Evolutionary conservation across 2,329 filamentous ascomycete species (phyloP).

Genomic region (Scopulariopsis brevicaulis): DNA sequence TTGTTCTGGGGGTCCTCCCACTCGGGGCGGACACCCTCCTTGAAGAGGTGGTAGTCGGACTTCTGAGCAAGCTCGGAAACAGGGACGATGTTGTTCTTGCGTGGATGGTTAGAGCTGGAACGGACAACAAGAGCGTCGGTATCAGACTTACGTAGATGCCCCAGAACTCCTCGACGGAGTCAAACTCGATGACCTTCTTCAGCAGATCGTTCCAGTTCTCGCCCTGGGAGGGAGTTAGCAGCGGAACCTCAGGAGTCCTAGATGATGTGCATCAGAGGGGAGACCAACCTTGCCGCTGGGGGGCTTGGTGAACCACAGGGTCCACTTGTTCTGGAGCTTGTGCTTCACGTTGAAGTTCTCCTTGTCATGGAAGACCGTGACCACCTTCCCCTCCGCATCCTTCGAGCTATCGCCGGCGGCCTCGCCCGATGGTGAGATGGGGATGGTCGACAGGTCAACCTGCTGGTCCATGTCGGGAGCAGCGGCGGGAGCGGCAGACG

Average conservation of each 20-base stretch:
- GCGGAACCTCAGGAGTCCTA: not conserved
- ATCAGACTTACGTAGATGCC: slow-evolving; percentile 77
- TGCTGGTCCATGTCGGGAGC: slow-evolving; percentile 32
- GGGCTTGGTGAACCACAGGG: slow-evolving; percentile 98
- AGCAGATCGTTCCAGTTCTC: slow-evolving; percentile 98
- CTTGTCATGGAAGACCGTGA: slow-evolving; percentile 96
- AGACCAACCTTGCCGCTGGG: slow-evolving; percentile 76
- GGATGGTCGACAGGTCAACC: slow-evolving; percentile 58
- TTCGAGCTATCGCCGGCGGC: slow-evolving; percentile 33
- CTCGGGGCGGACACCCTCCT: slow-evolving; percentile 89
- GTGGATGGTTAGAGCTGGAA: not conserved
- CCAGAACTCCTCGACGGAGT: slow-evolving; percentile 99
- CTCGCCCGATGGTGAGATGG: slow-evolving; percentile 51
- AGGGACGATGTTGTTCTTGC: slow-evolving; percentile 93
- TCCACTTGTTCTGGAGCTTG: slow-evolving; percentile 95
- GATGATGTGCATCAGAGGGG: not conserved
- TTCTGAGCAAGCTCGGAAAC: slow-evolving; percentile 94
- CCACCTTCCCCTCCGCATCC: slow-evolving; percentile 43
- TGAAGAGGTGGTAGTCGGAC: slow-evolving; percentile 99
- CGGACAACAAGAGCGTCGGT: not conserved
- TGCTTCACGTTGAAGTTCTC: slow-evolving; percentile 99
- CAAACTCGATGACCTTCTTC: slow-evolving; percentile 97
- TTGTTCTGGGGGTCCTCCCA: slow-evolving; percentile 99
- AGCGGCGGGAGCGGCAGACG: slow-evolving; percentile 15
- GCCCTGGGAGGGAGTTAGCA: slow-evolving; percentile 42